Conservation (phyloP, 805 yeast species). For the Priceomyces melissophilus region DNA sequence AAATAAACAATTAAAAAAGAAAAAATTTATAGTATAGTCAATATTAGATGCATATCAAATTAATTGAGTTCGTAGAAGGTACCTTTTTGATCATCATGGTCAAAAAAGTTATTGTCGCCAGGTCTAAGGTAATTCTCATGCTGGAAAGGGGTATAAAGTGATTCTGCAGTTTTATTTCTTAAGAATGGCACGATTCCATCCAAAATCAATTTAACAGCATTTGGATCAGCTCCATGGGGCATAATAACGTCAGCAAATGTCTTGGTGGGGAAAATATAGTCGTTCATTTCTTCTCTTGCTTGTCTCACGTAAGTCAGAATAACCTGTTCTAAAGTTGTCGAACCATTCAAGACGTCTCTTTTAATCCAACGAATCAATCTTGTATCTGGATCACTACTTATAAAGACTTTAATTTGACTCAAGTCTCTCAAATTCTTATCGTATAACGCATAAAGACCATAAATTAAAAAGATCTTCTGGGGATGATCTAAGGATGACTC, state of each 20-base stretch:
- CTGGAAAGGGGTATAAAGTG: constrained; percentile 10
- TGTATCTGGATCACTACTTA: constrained; percentile 83
- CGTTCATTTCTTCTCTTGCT: constrained; percentile 64
- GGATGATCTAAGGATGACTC: constrained; percentile 17
- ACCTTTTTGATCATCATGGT: constrained; percentile 36
- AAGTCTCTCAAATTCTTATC: constrained; percentile 51
- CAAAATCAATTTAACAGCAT: constrained; percentile 56
- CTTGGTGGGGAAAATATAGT: constrained; percentile 65
- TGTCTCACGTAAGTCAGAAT: constrained; percentile 48
- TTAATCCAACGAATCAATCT: constrained; percentile 77
- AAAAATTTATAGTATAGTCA: not conserved
- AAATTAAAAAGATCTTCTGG: constrained; percentile 43
- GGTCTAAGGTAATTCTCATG: constrained; percentile 28
- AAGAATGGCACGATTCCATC: constrained; percentile 55
- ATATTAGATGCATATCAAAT: constrained; percentile 5
- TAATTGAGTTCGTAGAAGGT: constrained; percentile 42
- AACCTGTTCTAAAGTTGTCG: constrained; percentile 30
- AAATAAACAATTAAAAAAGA: constrained; percentile 1
- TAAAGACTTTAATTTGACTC: constrained; percentile 66
- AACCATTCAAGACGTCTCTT: constrained; percentile 29
- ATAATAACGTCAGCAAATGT: constrained; percentile 71
- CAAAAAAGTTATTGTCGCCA: constrained; percentile 15
- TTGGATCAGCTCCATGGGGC: constrained; percentile 63
- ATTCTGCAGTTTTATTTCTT: constrained; percentile 10
- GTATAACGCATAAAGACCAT: constrained; percentile 79